Conservation (phyloP, 805 yeast genomes). For the Maudiozyma pseudohumilis region DNA sequence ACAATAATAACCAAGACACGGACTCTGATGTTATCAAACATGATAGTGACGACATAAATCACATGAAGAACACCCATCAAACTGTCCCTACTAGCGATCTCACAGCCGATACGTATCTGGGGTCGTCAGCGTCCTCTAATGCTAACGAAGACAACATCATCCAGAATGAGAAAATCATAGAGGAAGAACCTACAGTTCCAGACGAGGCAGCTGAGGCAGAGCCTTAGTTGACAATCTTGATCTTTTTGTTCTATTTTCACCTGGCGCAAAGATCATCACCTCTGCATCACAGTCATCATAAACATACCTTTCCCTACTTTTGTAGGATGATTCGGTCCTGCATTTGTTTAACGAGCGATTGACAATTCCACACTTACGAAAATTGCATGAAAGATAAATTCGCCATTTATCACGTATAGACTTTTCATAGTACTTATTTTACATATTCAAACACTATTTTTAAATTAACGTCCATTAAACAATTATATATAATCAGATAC, state of each 20-base stretch:
- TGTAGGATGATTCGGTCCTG: no score
- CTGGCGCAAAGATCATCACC: no score
- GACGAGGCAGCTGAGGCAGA: no score
- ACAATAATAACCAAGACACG: slow-evolving; percentile 5
- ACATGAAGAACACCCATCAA: slow-evolving; percentile 1
- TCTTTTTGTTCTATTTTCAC: no score
- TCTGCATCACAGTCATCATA: no score
- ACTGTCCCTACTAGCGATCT: neutral
- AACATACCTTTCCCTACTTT: no score
- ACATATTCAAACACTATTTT: slow-evolving; percentile 1
- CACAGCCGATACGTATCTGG: neutral
- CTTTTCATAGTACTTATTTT: neutral
- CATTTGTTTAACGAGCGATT: no score
- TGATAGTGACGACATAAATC: slow-evolving; percentile 1
- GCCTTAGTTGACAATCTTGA: no score
- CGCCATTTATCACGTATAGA: neutral
- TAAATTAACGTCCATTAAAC: neutral
- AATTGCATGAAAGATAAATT: no score
- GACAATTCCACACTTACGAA: no score
- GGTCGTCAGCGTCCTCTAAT: slow-evolving; percentile 1
- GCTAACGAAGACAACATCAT: neutral
- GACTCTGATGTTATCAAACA: neutral
- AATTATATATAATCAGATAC: no score
- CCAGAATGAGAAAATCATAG: neutral
- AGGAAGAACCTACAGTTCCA: no score